Conservation (phyloP, 257 asterid species). For the Jacaranda copaia region DNA sequence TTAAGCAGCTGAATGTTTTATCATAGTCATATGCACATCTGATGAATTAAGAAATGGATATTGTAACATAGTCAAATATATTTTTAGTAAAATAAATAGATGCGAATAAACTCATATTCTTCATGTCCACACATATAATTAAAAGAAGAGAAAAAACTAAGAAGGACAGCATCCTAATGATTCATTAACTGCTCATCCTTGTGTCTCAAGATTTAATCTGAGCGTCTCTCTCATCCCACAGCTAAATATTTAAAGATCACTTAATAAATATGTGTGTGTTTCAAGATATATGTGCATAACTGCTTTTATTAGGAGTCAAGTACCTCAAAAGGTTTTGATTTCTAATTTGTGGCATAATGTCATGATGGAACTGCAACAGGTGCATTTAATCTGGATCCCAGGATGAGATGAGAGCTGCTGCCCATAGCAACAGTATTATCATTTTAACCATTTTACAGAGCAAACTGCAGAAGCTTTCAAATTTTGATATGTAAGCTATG, state of each 20-base stretch:
- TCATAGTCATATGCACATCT: background rate
- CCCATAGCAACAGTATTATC: background rate
- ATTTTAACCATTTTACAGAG: background rate
- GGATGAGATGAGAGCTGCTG: background rate
- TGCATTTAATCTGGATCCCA: background rate
- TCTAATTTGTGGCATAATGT: background rate
- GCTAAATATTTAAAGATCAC: background rate
- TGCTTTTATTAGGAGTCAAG: background rate
- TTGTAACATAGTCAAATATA: constrained; percentile 7
- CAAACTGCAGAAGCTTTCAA: background rate
- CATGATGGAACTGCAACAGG: background rate
- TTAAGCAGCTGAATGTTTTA: background rate
- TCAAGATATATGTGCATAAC: background rate
- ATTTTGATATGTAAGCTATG: background rate
- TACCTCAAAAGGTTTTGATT: background rate
- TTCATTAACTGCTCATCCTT: constrained; percentile 15
- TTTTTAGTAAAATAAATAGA: background rate
- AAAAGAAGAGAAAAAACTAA: background rate
- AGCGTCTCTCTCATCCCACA: constrained; percentile 6
- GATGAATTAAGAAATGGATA: constrained; percentile 13
- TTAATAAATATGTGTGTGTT: background rate
- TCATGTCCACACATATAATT: background rate
- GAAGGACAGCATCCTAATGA: background rate
- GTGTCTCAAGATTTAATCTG: constrained; percentile 9
- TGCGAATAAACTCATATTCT: constrained; percentile 14